phyloP scores from a whole-genome alignment of 2,329 filamentous ascomycete species.

The Aspergillus hiratsukae region DNA sequence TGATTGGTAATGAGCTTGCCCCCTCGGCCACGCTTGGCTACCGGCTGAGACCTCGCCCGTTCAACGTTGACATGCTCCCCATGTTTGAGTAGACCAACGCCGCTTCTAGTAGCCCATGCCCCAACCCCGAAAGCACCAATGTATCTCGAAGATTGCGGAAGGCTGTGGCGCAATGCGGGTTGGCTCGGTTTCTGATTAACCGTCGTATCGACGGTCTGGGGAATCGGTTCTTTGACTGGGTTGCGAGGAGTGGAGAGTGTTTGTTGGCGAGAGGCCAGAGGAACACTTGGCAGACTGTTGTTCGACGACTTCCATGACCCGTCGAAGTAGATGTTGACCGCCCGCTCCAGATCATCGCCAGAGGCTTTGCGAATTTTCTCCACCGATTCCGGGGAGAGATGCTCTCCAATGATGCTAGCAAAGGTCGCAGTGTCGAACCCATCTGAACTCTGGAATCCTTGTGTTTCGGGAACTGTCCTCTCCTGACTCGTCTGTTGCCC shows the following conservation, averaged over 20 bases:
- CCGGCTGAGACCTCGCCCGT: conserved; percentile 68
- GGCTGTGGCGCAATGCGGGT: conserved; percentile 12
- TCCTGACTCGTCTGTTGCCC: neutral
- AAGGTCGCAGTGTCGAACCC: conserved; percentile 55
- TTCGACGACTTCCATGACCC: conserved; percentile 53
- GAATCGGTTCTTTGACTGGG: neutral
- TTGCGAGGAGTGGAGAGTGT: conserved; percentile 2
- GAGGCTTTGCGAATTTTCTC: conserved; percentile 47
- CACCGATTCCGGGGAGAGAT: conserved; percentile 43
- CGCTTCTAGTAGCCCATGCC: conserved; percentile 88
- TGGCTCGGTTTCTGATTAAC: conserved; percentile 3
- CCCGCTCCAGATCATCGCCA: conserved; percentile 53
- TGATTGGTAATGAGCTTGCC: conserved; percentile 49
- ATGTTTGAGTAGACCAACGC: conserved; percentile 67
- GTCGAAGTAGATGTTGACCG: conserved; percentile 62
- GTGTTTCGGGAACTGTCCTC: neutral
- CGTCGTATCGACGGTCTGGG: neutral
- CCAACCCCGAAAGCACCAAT: conserved; percentile 88
- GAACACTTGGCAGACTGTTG: conserved; percentile 6
- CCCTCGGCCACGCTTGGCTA: conserved; percentile 45
- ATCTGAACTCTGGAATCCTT: conserved; percentile 10
- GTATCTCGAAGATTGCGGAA: conserved; percentile 60
- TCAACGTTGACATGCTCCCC: conserved; percentile 84
- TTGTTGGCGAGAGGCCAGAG: conserved; percentile 8
- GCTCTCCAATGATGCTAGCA: conserved; percentile 54